Evolutionary conservation across 2,329 filamentous ascomycete species (phyloP), one percentile per base, ranked within the genome.

Genomic region (Cladosporium sp.): DNA sequence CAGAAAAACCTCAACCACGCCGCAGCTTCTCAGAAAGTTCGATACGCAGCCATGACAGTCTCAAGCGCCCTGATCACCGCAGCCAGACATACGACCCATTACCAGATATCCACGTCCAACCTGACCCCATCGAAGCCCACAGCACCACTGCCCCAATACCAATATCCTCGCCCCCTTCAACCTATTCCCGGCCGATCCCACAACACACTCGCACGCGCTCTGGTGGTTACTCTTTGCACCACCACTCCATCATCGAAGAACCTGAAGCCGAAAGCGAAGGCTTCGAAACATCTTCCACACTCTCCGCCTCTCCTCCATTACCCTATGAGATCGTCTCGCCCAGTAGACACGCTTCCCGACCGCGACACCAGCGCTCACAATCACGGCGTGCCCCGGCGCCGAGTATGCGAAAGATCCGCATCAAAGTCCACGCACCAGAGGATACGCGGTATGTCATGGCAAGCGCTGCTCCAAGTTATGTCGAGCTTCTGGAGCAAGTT

Each of bases 371-470:
- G n/a, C 80, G 81, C 28, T 88, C 87, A 8, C 82, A 71, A 5
- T 87, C 69, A 78, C 75, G 76, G 12, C 74, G 77, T 11, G 50
- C 50, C 10, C 28, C 50, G 5, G 28, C 5, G 14, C 59, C 46
- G 29, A 90, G 92, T 7, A 83, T 95, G 65, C 87, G 86, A 68
- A 81, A 93, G 78, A 88, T 98, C 69, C 88, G 93, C 44, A 88
- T 97, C 76, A 99, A 99, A 82, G 93, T 97, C 1, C 93, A 98
- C 75, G 88, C 85, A 3, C 80, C 87, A 1, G 91, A 92, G 53
- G 95, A 99, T 74, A 95, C 93, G 35, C 89, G 96, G 67, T 97
- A 97, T 77, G 91, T 98, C 69, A 93, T 97, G 86, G 88, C 97
- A 62, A 87, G 86, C 3, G 29, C 63, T 28, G 37, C 44, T 12